Evolutionary conservation across 371 early-diverging fungal species (phyloP), one percentile per base, ranked within the genome.

Genomic region (Choanephora cucurbitarum): DNA sequence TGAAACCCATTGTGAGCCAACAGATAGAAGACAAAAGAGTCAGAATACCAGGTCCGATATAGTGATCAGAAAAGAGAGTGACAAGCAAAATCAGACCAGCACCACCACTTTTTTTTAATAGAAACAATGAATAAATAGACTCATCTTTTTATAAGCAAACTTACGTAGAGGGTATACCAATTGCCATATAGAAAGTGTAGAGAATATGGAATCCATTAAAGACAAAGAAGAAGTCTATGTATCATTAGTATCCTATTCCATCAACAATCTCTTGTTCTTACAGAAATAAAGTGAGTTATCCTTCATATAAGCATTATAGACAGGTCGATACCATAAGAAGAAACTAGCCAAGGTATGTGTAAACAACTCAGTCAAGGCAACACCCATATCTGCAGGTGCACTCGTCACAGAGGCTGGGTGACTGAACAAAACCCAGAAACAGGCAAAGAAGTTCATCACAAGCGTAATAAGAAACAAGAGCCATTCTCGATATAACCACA

Each of bases 251-350:
- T 18, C 18, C 15, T 22, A 15, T 13, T 6, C 31, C 23, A 23
- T 21, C 46, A n/a, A 7, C 15, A 34, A 1, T 5, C 17, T 34
- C 5, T 33, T 18, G 15, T 18, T 22, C 15, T 82, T 83, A 85
- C 89, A 91, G 70, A 87, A 93, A 76, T 90, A 93, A 58, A 94
- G 75, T 17, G 91, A 89, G 63, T 83, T 84, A 58, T 93, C 92
- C 68, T 91, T 92, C 88, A 89, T 88, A 67, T 87, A 94, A 40
- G 91, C 93, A 62, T 89, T 90, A 74, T 94, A 94, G 37, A 90
- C 80, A 18, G 95, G 95, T 15, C 93, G 81, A 68, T 94, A 94
- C 94, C 94, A 92, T 49, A 91, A 59, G 67, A 90, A 89, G 72
- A 94, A 92, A 45, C 91, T 91, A 4, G 86, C 84, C 5, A 83